Conservation (phyloP, 2,329 filamentous ascomycete genomes). For the Fusarium buharicum region DNA sequence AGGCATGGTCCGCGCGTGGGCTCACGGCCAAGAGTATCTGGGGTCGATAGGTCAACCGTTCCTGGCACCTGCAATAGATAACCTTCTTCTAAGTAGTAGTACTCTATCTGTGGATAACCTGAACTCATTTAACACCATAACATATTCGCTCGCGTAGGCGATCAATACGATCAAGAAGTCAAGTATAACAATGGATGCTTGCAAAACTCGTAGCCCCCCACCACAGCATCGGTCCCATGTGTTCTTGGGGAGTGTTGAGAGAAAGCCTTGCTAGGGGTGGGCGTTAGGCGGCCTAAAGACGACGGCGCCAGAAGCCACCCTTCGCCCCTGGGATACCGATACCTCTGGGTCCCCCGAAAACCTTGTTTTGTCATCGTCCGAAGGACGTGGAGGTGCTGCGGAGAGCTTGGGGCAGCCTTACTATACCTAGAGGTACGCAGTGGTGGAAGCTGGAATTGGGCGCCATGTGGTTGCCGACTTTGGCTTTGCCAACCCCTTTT, state of each 20-base stretch:
- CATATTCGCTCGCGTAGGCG: no score
- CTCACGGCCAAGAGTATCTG: conserved; percentile 31
- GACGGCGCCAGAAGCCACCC: conserved; percentile 27
- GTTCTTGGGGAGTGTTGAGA: conserved; percentile 32
- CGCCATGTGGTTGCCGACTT: conserved; percentile 18
- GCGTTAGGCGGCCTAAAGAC: conserved; percentile 6
- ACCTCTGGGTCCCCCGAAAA: conserved; percentile 35
- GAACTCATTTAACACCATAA: background rate
- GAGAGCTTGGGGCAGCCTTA: conserved; percentile 34
- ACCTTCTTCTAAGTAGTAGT: background rate
- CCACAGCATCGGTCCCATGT: conserved; percentile 34
- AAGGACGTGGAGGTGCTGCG: conserved; percentile 32
- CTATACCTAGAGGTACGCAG: no score
- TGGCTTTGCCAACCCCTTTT: conserved; percentile 7
- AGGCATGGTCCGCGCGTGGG: conserved; percentile 28
- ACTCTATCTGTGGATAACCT: background rate
- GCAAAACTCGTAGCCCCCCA: conserved; percentile 33
- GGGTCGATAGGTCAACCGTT: conserved; percentile 13
- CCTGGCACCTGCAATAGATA: conserved; percentile 1
- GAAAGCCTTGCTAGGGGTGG: conserved; percentile 24
- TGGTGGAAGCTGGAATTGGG: conserved; percentile 10
- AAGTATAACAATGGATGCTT: conserved; percentile 37
- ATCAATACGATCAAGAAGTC: no score
- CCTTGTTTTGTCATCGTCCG: conserved; percentile 33
- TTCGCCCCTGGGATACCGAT: conserved; percentile 24